Evolutionary conservation across 495 filamentous ascomycete genomes (phyloP).

Genomic region (Bombardia bombarda): DNA sequence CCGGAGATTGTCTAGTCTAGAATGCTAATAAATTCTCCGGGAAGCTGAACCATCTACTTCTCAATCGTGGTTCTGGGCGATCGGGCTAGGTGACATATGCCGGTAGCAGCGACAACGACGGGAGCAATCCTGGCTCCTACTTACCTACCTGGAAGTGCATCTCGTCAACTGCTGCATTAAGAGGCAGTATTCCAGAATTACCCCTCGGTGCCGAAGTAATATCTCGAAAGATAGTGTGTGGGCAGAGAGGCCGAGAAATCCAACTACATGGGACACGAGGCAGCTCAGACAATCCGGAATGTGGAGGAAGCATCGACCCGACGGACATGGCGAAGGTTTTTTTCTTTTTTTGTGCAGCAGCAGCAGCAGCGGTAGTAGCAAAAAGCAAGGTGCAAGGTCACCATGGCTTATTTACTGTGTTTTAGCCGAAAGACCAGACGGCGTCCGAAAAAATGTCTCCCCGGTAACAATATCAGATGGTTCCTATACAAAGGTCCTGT

Average conservation of each 20-base stretch:
- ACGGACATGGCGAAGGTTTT: neutral
- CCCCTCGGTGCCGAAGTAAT: conserved; percentile 1
- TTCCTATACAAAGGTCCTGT: no score
- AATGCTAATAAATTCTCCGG: neutral
- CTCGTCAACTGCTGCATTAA: neutral
- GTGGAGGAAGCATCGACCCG: neutral
- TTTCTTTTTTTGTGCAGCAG: no score
- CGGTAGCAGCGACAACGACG: neutral
- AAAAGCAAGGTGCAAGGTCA: neutral
- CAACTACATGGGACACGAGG: no score
- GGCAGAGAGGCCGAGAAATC: no score
- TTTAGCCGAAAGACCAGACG: neutral
- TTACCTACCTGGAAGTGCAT: no score
- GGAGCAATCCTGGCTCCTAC: no score
- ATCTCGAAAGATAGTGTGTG: neutral
- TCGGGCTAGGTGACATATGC: neutral
- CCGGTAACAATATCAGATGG: neutral
- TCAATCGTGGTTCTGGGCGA: neutral
- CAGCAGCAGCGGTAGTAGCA: neutral
- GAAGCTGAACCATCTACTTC: neutral
- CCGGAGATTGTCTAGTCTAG: neutral
- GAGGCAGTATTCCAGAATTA: neutral
- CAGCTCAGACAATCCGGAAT: no score
- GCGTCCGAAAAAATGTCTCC: neutral
- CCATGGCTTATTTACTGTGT: neutral